A percentile compares a stretch with the other conserved stretches of the same genome.
Conservation (phyloP, 75 land plant species). For the Selaginella tamariscina region DNA sequence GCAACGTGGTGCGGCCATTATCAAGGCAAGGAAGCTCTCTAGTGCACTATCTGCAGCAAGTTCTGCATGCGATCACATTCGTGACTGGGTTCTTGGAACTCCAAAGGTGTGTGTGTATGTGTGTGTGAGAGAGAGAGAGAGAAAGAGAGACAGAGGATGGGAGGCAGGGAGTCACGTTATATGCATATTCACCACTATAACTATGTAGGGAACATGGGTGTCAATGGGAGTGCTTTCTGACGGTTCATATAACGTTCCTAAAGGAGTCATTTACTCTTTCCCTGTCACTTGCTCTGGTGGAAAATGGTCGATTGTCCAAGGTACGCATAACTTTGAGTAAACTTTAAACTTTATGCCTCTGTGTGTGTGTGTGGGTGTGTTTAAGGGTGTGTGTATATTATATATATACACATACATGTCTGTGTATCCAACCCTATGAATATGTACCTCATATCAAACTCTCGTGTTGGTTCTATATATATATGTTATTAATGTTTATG, state of each 20-base stretch:
- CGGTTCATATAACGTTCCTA: conserved; percentile 74
- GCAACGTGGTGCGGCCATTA: conserved; percentile 87
- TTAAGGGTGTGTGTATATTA: too few species aligned
- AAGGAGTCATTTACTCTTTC: conserved; percentile 76
- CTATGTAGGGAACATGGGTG: conserved; percentile 90
- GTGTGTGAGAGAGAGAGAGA: too few species aligned
- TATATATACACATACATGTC: too few species aligned
- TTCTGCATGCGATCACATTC: conserved; percentile 90
- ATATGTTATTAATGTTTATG: too few species aligned
- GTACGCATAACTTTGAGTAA: conserved; percentile 31
- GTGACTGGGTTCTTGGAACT: conserved; percentile 90
- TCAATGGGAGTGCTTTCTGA: conserved; percentile 98
- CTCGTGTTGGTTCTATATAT: too few species aligned
- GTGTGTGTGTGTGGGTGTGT: too few species aligned
- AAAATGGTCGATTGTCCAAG: conserved; percentile 89
- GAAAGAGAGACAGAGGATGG: too few species aligned
- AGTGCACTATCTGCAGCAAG: conserved; percentile 96
- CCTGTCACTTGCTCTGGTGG: conserved; percentile 85
- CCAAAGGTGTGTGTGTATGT: conserved; percentile 50
- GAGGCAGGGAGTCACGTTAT: too few species aligned
- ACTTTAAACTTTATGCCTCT: conserved; percentile 4
- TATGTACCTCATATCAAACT: too few species aligned
- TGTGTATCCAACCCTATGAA: too few species aligned
- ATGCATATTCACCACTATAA: too few species aligned
- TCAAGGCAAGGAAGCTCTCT: conserved; percentile 77